phyloP scores from a whole-genome alignment of 495 filamentous ascomycete species.

The Talaromyces nanjingensis region DNA sequence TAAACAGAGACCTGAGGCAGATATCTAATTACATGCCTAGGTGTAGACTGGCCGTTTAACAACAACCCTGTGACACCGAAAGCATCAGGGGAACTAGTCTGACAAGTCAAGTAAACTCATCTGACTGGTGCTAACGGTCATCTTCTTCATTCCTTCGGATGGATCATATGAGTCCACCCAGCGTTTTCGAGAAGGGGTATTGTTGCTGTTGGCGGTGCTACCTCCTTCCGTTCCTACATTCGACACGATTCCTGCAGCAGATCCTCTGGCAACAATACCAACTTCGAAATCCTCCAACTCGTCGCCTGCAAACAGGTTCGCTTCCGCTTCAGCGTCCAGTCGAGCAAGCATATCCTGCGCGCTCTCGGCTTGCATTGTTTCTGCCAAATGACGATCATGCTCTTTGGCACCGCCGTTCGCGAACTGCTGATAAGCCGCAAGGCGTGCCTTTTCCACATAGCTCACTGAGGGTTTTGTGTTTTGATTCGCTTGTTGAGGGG shows the following conservation, averaged over 20 bases:
- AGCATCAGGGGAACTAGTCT: background rate
- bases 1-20: background rate
- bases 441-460: background rate
- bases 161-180: background rate
- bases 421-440: conserved; percentile 16
- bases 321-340: conserved; percentile 7
- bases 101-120: background rate
- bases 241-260: background rate
- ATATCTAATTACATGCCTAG: background rate
- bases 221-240: background rate
- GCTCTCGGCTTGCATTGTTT: background rate
- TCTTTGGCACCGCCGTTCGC: conserved; percentile 20
- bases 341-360: conserved; percentile 5
- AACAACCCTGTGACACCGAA: background rate
- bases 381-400: conserved; percentile 16
- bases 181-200: background rate
- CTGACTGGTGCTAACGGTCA: background rate
- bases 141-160: background rate
- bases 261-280: background rate
- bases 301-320: conserved; percentile 2
- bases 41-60: background rate
- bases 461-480: background rate
- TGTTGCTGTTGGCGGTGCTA: background rate
- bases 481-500: background rate
- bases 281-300: background rate